Conservation (phyloP, 2,329 filamentous ascomycete species). For the Delphinella strobiligena region DNA sequence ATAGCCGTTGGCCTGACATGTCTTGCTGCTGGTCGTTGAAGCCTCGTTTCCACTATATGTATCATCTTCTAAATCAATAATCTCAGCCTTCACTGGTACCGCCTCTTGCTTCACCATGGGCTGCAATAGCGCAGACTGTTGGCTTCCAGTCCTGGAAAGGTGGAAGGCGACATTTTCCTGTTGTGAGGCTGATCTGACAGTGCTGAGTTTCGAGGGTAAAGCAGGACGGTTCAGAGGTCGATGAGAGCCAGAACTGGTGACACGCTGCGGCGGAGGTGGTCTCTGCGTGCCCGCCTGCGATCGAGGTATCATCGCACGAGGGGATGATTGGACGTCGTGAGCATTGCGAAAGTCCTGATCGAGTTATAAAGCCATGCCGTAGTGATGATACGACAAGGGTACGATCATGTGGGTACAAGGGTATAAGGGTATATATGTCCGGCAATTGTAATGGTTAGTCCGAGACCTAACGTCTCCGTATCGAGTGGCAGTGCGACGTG, state of each 20-base stretch:
- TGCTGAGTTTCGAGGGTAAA: conserved; percentile 21
- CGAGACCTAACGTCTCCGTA: no score
- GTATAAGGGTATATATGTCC: no score
- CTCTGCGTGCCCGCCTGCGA: conserved; percentile 9
- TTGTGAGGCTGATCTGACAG: conserved; percentile 19
- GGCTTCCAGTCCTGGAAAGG: no score
- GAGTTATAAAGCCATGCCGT: background rate
- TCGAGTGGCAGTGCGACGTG: no score
- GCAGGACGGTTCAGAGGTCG: conserved; percentile 11
- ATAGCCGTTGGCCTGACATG: background rate
- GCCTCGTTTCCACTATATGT: background rate
- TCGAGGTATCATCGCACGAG: conserved; percentile 11
- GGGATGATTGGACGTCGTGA: background rate
- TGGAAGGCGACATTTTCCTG: conserved; percentile 11
- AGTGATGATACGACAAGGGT: background rate
- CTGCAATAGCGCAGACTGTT: no score
- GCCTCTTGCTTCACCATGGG: conserved; percentile 5
- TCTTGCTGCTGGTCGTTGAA: background rate
- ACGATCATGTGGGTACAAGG: background rate
- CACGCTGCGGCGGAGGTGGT: conserved; percentile 9
- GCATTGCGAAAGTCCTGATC: background rate
- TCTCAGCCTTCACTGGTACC: conserved; percentile 9
- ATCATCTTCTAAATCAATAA: conserved; percentile 12
- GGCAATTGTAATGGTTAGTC: no score
- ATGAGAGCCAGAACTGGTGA: conserved; percentile 3